Evolutionary conservation across 352 stramenopile genomes (phyloP).

Genomic region (Phytophthora pini): DNA sequence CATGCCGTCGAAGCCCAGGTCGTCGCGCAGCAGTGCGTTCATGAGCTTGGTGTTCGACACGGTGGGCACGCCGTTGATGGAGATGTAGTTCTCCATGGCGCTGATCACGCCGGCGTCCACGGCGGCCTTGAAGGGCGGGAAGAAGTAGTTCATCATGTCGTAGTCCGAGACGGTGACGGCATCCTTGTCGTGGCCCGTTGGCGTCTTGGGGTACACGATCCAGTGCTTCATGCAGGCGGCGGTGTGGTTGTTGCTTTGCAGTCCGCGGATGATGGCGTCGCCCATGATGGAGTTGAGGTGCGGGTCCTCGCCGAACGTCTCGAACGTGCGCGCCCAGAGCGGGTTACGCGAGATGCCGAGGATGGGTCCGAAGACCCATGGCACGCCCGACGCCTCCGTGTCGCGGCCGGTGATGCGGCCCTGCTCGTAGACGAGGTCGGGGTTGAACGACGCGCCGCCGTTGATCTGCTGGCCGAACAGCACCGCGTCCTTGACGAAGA

Average conservation of each 20-base stretch:
- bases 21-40: conserved; percentile 68
- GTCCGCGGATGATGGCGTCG: conserved; percentile 47
- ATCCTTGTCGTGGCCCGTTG: conserved; percentile 78
- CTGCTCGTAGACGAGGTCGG: conserved; percentile 17
- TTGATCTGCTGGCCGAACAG: conserved; percentile 57
- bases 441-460: conserved; percentile 85
- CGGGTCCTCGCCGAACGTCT: conserved; percentile 93
- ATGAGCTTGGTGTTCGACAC: conserved; percentile 78
- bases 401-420: conserved; percentile 74
- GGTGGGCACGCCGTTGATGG: conserved; percentile 89
- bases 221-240: conserved; percentile 89
- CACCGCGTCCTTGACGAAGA: conserved; percentile 76
- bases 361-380: conserved; percentile 89
- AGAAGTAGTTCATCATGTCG: conserved; percentile 79
- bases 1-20: conserved; percentile 85
- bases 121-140: conserved; percentile 68
- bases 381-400: conserved; percentile 78
- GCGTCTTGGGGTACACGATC: conserved; percentile 75
- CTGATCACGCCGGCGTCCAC: conserved; percentile 73
- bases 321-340: conserved; percentile 85
- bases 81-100: conserved; percentile 93
- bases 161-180: conserved; percentile 65
- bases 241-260: conserved; percentile 65
- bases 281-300: conserved; percentile 73
- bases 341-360: conserved; percentile 79